A percentile compares a stretch with the other conserved stretches of the same genome.
Evolutionary conservation across 345 rosid species (phyloP).

Genomic region (Lepidium sativum): DNA sequence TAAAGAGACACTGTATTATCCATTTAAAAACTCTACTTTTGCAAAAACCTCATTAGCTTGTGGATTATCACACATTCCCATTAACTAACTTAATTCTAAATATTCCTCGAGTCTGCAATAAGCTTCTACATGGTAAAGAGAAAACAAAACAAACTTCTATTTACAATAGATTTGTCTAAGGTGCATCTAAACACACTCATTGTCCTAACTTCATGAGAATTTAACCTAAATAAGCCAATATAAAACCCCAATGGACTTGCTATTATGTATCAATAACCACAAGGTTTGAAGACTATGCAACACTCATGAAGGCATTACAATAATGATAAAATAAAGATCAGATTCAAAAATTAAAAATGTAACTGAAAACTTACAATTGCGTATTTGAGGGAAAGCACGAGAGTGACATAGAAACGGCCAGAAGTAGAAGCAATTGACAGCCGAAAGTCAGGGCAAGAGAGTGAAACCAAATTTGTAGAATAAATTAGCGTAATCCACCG

Average conservation of each 20-base stretch:
- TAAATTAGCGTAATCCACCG: conserved; percentile 69
- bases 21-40: neutral
- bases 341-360: neutral
- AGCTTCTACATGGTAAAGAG: neutral
- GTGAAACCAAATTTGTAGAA: conserved; percentile 90
- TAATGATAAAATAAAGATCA: neutral
- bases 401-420: conserved; percentile 92
- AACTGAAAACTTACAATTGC: conserved; percentile 43
- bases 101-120: neutral
- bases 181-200: neutral
- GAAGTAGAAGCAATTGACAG: conserved; percentile 95
- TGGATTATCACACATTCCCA: neutral
- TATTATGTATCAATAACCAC: neutral
- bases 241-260: neutral
- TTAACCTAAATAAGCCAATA: neutral
- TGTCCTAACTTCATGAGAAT: neutral
- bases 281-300: neutral
- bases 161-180: neutral
- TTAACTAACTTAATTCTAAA: neutral
- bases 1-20: neutral
- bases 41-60: neutral
- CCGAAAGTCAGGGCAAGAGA: conserved; percentile 89
- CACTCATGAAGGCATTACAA: neutral
- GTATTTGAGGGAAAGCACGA: conserved; percentile 74
- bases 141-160: neutral